A percentile compares a stretch with the other conserved stretches of the same genome.
Evolutionary conservation across 345 rosid genomes (phyloP).

Genomic region (Pugionium cornutum): DNA sequence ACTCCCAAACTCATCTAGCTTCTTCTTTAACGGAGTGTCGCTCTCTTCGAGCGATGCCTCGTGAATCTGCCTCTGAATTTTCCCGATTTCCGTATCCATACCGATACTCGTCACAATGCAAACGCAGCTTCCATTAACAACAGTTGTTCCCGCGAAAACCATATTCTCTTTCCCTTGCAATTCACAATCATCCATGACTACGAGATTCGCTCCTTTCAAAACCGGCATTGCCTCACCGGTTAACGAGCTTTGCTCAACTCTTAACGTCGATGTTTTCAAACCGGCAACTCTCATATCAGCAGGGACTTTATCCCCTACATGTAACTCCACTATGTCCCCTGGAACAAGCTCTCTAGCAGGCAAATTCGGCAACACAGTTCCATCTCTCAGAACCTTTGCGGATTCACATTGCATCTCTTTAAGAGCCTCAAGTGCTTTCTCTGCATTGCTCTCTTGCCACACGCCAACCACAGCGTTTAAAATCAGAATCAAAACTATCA

Average conservation of each 20-base stretch:
- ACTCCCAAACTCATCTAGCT: slow-evolving; percentile 82
- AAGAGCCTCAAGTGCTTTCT: slow-evolving; percentile 89
- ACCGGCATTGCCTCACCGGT: slow-evolving; percentile 98
- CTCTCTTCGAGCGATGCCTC: slow-evolving; percentile 83
- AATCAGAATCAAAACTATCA: slow-evolving; percentile 71
- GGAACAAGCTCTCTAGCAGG: slow-evolving; percentile 94
- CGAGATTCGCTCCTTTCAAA: slow-evolving; percentile 57
- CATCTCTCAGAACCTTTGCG: slow-evolving; percentile 73
- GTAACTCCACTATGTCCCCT: slow-evolving; percentile 79
- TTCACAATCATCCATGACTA: slow-evolving; percentile 64
- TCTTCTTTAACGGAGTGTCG: slow-evolving; percentile 86
- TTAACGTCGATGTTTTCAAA: slow-evolving; percentile 73
- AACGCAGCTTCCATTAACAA: slow-evolving; percentile 78
- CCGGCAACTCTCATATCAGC: slow-evolving; percentile 81
- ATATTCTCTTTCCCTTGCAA: slow-evolving; percentile 86
- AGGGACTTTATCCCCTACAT: slow-evolving; percentile 87
- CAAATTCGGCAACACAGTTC: slow-evolving; percentile 55
- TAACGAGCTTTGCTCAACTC: slow-evolving; percentile 89
- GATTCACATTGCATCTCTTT: slow-evolving; percentile 92
- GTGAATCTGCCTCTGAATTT: slow-evolving; percentile 84
- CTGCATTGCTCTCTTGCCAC: slow-evolving; percentile 96
- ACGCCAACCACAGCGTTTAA: slow-evolving; percentile 88
- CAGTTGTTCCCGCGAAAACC: slow-evolving; percentile 84
- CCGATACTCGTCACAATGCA: slow-evolving; percentile 70
- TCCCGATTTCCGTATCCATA: slow-evolving; percentile 92